These are phyloP conservation scores for Marasmius fiardii DNA, from an alignment of 1,284 basidiomycete species.

Conservation along the genomic window DNA sequence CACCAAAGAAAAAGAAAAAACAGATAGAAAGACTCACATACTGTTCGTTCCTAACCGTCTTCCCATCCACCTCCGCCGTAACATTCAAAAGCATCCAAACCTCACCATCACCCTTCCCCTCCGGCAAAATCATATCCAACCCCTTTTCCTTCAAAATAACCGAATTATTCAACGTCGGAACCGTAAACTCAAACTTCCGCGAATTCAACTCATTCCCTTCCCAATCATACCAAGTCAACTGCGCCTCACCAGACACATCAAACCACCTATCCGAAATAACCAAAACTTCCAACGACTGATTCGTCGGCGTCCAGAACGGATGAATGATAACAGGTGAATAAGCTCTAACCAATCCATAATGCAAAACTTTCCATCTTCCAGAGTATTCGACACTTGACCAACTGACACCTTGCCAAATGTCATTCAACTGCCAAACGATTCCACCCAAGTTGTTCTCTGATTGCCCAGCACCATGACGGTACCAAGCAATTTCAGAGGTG, in stretches of 20 bases:
- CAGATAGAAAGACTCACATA: conserved; percentile 35
- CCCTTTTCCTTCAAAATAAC: conserved; percentile 38
- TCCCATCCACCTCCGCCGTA: conserved; percentile 41
- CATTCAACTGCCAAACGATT: conserved; percentile 65
- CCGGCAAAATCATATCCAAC: conserved; percentile 41
- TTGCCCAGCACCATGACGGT: conserved; percentile 52
- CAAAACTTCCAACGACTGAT: conserved; percentile 45
- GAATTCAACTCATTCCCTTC: conserved; percentile 38
- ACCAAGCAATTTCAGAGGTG: conserved; percentile 57
- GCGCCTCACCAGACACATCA: conserved; percentile 41
- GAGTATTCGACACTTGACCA: conserved; percentile 63
- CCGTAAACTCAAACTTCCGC: conserved; percentile 35
- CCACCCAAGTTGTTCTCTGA: conserved; percentile 60
- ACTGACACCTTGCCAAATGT: conserved; percentile 63
- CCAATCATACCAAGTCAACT: conserved; percentile 62
- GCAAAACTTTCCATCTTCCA: conserved; percentile 60
- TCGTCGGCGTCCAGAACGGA: conserved; percentile 51
- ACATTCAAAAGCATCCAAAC: conserved; percentile 52
- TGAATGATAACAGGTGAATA: conserved; percentile 51
- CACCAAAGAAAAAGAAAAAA: background rate
- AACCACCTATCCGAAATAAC: conserved; percentile 53
- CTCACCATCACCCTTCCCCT: conserved; percentile 35
- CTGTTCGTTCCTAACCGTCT: conserved; percentile 47
- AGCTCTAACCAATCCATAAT: conserved; percentile 46
- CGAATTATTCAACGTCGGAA: conserved; percentile 50